Percentiles rank a stretch among this genome's conserved stretches.
Evolutionary conservation across 2,329 filamentous ascomycete species (phyloP).

Genomic region (Monosporascus sp.): DNA sequence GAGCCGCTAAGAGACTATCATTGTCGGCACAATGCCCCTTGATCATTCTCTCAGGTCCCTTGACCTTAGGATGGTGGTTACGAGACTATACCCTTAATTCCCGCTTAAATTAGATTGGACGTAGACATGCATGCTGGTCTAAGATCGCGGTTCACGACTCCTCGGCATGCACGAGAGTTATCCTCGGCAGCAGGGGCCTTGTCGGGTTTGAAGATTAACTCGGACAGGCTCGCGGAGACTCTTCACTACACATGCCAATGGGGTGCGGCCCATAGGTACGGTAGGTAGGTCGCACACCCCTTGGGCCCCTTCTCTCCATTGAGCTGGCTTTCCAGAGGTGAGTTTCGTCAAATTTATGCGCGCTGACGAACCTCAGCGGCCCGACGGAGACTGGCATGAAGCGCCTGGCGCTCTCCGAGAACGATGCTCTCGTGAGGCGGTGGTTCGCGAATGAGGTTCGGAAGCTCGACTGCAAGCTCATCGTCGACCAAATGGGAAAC

Average conservation of each 20-base stretch:
- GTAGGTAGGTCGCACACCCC: slow-evolving; percentile 48
- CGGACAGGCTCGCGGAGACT: slow-evolving; percentile 55
- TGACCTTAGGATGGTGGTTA: too few relatives aligned
- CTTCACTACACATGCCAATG: slow-evolving; percentile 64
- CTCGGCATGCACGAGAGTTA: neutral
- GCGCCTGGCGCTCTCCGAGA: slow-evolving; percentile 65
- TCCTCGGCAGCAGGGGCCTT: neutral
- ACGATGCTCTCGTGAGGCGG: slow-evolving; percentile 66
- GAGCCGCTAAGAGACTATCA: too few relatives aligned
- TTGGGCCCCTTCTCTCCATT: neutral
- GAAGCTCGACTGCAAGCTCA: slow-evolving; percentile 61
- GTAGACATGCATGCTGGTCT: neutral
- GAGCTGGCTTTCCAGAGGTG: slow-evolving; percentile 2
- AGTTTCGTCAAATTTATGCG: slow-evolving; percentile 1
- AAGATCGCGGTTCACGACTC: neutral
- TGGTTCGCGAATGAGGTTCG: slow-evolving; percentile 68
- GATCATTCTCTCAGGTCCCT: too few relatives aligned
- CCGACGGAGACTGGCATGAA: slow-evolving; percentile 71
- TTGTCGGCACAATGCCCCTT: too few relatives aligned
- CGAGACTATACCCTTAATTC: too few relatives aligned
- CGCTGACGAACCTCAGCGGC: slow-evolving; percentile 27
- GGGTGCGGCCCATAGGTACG: slow-evolving; percentile 63
- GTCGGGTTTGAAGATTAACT: slow-evolving; percentile 46
- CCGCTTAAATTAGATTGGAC: too few relatives aligned
- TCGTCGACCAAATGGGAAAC: slow-evolving; percentile 73